Conservation (phyloP, 805 yeast genomes). For the Ogataea corticis region DNA sequence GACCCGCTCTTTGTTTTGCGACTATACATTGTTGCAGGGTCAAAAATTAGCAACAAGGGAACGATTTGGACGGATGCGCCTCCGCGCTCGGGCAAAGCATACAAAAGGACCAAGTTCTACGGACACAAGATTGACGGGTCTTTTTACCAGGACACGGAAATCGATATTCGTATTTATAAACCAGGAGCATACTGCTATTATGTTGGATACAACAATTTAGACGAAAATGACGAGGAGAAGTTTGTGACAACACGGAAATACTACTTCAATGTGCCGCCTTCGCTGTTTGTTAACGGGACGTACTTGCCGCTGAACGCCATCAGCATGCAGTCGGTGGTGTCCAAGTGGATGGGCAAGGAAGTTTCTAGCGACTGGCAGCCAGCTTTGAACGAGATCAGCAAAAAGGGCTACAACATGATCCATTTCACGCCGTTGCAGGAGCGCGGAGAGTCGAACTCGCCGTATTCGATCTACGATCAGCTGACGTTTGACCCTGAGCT, state of each 20-base stretch:
- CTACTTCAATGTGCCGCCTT: constrained; percentile 81
- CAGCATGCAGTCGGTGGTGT: constrained; percentile 79
- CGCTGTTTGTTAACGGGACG: constrained; percentile 53
- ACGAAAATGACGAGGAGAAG: constrained; percentile 26
- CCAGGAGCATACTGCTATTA: constrained; percentile 86
- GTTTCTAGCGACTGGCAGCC: constrained; percentile 59
- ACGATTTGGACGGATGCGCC: constrained; percentile 76
- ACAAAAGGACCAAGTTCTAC: constrained; percentile 57
- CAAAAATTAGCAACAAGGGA: constrained; percentile 71
- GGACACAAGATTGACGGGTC: constrained; percentile 52
- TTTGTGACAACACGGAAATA: constrained; percentile 55
- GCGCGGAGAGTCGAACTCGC: constrained; percentile 89
- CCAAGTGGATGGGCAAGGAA: constrained; percentile 85
- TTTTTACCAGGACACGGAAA: constrained; percentile 61
- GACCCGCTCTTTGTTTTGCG: constrained; percentile 50
- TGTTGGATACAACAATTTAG: constrained; percentile 50
- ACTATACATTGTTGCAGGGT: constrained; percentile 72
- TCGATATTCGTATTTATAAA: constrained; percentile 59
- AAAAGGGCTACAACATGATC: constrained; percentile 90
- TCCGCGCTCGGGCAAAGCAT: constrained; percentile 38
- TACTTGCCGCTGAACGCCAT: constrained; percentile 74
- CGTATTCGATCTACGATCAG: constrained; percentile 90
- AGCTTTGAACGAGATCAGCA: constrained; percentile 58
- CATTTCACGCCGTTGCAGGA: constrained; percentile 94
- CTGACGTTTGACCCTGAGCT: constrained; percentile 66